phyloP scores from a whole-genome alignment of 2,329 filamentous ascomycete species.

The Fusarium staphyleae region DNA sequence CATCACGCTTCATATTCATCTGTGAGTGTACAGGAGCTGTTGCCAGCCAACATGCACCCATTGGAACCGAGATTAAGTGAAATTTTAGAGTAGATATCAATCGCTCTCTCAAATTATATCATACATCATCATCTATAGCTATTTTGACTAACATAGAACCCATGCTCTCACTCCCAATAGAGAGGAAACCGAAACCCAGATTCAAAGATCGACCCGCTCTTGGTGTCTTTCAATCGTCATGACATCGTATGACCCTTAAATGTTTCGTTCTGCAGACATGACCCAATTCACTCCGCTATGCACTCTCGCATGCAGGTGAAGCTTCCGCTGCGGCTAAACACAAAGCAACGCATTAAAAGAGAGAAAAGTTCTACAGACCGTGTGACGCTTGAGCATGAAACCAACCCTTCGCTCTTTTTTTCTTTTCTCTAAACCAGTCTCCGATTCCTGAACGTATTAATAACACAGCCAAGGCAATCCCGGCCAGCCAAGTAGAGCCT shows the following conservation, averaged over 20 bases:
- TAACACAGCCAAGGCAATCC: neutral
- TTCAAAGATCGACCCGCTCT: slow-evolving; percentile 6
- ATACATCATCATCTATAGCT: slow-evolving; percentile 36
- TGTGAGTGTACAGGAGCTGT: too few relatives aligned
- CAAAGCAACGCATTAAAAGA: neutral
- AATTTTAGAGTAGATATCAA: slow-evolving; percentile 1
- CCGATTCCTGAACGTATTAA: slow-evolving; percentile 3
- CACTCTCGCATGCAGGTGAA: neutral
- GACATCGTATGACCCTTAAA: slow-evolving; percentile 24
- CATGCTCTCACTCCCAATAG: slow-evolving; percentile 1
- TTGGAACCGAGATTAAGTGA: neutral
- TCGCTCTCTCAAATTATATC: slow-evolving; percentile 25
- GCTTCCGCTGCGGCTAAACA: neutral
- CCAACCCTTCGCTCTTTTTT: slow-evolving; percentile 7
- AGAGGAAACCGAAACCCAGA: slow-evolving; percentile 1
- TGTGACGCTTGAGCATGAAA: slow-evolving; percentile 2
- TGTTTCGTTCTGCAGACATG: slow-evolving; percentile 1
- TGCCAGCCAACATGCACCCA: neutral
- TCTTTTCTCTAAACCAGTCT: slow-evolving; percentile 31
- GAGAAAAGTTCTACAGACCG: neutral
- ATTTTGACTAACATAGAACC: slow-evolving; percentile 2
- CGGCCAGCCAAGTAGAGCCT: slow-evolving; percentile 30
- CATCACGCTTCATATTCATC: too few relatives aligned
- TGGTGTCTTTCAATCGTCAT: slow-evolving; percentile 18
- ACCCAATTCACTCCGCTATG: neutral